A percentile compares a stretch with the other conserved stretches of the same genome.
These are phyloP conservation scores for Fusarium domesticum DNA, from an alignment of 2,329 filamentous ascomycete species.

Conservation along the genomic window DNA sequence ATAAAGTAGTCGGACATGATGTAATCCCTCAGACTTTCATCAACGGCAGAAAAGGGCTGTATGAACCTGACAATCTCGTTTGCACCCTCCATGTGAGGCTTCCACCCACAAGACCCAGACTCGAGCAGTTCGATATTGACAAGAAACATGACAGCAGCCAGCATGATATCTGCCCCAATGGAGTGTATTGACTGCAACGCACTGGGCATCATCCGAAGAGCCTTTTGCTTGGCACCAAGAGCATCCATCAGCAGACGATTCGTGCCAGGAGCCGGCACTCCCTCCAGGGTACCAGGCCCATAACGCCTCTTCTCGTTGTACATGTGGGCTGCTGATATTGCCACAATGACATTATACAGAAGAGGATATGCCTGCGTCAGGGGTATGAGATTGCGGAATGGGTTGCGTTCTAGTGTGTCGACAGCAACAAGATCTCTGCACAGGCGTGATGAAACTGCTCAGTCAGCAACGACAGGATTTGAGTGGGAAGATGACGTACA, in stretches of 20 bases:
- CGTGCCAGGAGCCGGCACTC: conserved; percentile 27
- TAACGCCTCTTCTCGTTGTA: conserved; percentile 33
- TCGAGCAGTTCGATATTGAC: conserved; percentile 50
- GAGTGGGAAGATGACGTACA: conserved; percentile 28
- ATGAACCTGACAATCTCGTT: conserved; percentile 41
- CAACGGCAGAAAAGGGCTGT: conserved; percentile 31
- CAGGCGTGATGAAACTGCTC: conserved; percentile 43
- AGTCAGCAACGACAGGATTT: conserved; percentile 5
- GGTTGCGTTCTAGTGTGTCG: conserved; percentile 43
- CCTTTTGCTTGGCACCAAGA: conserved; percentile 43
- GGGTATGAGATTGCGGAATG: conserved; percentile 43
- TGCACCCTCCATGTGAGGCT: conserved; percentile 45
- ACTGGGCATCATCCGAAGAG: conserved; percentile 38
- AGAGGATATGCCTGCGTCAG: conserved; percentile 39
- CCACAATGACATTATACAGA: conserved; percentile 45
- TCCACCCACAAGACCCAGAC: conserved; percentile 46
- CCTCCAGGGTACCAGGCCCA: conserved; percentile 29
- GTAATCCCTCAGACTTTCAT: conserved; percentile 40
- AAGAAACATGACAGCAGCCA: conserved; percentile 47
- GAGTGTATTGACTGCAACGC: conserved; percentile 38
- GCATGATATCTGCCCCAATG: conserved; percentile 38
- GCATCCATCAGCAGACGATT: conserved; percentile 37
- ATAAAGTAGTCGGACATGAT: conserved; percentile 48
- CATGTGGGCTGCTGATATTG: conserved; percentile 47
- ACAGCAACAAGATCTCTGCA: conserved; percentile 50